Conservation (phyloP, 495 filamentous ascomycete genomes). For the Lasiosphaeriaceae sp. region DNA sequence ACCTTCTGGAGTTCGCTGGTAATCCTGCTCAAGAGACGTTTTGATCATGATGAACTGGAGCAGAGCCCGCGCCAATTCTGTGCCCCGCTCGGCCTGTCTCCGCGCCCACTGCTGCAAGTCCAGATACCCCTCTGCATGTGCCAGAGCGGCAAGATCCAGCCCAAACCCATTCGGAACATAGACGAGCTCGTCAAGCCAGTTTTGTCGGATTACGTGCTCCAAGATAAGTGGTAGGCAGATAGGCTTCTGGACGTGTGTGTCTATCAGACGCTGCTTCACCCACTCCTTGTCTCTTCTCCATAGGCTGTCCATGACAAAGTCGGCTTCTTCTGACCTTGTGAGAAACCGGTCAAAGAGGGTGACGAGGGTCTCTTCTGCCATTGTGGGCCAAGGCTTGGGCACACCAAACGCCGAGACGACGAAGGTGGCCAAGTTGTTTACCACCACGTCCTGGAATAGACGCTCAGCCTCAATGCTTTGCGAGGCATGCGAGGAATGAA, state of each 20-base stretch:
- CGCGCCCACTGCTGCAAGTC: slow-evolving; percentile 81
- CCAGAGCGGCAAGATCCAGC: slow-evolving; percentile 82
- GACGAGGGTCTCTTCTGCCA: slow-evolving; percentile 52
- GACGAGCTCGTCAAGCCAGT: slow-evolving; percentile 79
- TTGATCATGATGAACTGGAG: slow-evolving; percentile 76
- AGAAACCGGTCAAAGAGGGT: slow-evolving; percentile 52
- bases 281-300: slow-evolving; percentile 85
- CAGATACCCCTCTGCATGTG: slow-evolving; percentile 76
- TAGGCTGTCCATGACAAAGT: slow-evolving; percentile 80
- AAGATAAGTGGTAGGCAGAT: slow-evolving; percentile 74
- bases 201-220: slow-evolving; percentile 70
- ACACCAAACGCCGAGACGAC: slow-evolving; percentile 70
- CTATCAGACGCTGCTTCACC: slow-evolving; percentile 73
- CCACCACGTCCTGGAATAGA: slow-evolving; percentile 63
- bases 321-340: slow-evolving; percentile 53
- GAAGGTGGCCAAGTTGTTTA: slow-evolving; percentile 69
- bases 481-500: slow-evolving; percentile 62
- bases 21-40: slow-evolving; percentile 71
- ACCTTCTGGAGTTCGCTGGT: slow-evolving; percentile 62
- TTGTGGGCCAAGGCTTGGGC: slow-evolving; percentile 50
- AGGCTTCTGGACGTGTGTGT: slow-evolving; percentile 72
- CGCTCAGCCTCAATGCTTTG: slow-evolving; percentile 62
- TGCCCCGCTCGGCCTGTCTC: slow-evolving; percentile 55
- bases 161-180: slow-evolving; percentile 73
- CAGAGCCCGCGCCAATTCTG: slow-evolving; percentile 59